Conservation (phyloP, 2,329 filamentous ascomycete genomes). For the Phialophora tarda region DNA sequence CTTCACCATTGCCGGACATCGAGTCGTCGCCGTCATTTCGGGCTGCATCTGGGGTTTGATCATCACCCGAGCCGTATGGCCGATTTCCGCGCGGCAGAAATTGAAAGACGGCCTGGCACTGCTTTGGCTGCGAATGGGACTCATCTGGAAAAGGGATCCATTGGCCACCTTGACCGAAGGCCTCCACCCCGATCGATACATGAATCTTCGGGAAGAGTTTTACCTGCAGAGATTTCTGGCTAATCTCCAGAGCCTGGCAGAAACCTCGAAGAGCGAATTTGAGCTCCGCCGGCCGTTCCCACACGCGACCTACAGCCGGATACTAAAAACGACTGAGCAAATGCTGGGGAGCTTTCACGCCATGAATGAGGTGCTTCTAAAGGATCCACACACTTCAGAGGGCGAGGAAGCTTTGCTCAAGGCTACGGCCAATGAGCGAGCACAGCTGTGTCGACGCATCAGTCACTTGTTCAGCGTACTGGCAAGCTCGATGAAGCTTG, state of each 20-base stretch:
- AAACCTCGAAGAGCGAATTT: conserved; percentile 80
- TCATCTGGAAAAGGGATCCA: conserved; percentile 95
- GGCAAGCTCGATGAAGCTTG: conserved; percentile 89
- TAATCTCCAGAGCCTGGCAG: conserved; percentile 74
- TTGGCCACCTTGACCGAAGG: conserved; percentile 73
- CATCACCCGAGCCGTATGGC: conserved; percentile 88
- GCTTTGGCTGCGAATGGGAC: conserved; percentile 91
- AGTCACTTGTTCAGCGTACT: conserved; percentile 86
- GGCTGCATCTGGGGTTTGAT: conserved; percentile 93
- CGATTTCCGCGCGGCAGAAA: conserved; percentile 85
- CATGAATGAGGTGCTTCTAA: conserved; percentile 90
- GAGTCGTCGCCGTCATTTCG: conserved; percentile 81
- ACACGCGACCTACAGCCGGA: conserved; percentile 70
- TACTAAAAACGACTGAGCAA: conserved; percentile 78
- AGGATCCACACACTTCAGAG: conserved; percentile 73
- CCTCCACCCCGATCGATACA: conserved; percentile 68
- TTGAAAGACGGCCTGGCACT: conserved; percentile 87
- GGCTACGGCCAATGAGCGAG: conserved; percentile 79
- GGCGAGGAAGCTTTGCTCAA: conserved; percentile 81
- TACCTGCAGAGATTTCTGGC: conserved; percentile 80
- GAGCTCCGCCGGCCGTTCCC: conserved; percentile 88
- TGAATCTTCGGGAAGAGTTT: conserved; percentile 85
- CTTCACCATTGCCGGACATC: conserved; percentile 82
- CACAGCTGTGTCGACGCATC: conserved; percentile 82
- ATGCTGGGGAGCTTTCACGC: conserved; percentile 94